phyloP scores from a whole-genome alignment of 441 rosid genomes.

The Brassica hybrid region DNA sequence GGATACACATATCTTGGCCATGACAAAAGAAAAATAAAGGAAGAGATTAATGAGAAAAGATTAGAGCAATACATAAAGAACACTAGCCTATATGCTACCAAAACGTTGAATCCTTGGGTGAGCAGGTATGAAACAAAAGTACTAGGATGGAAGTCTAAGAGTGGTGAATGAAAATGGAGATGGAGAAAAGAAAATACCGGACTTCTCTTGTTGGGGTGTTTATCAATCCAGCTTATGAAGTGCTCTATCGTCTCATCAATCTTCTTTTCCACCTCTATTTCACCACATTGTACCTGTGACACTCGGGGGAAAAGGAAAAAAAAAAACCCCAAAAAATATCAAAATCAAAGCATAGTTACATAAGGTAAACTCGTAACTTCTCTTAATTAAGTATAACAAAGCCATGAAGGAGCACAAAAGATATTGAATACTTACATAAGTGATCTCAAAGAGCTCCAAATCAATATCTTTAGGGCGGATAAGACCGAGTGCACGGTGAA shows the following conservation, averaged over 20 bases:
- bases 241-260: slow-evolving; percentile 94
- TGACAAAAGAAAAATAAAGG: not conserved
- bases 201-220: slow-evolving; percentile 93
- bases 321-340: not conserved
- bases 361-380: no score
- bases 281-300: slow-evolving; percentile 88
- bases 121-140: no score
- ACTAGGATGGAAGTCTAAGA: not conserved
- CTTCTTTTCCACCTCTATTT: slow-evolving; percentile 81
- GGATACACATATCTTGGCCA: slow-evolving; percentile 77
- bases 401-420: slow-evolving; percentile 8
- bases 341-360: not conserved
- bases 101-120: not conserved
- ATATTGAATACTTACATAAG: slow-evolving; percentile 60
- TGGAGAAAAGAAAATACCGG: no score
- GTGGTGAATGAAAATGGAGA: not conserved
- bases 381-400: not conserved
- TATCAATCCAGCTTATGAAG: slow-evolving; percentile 86
- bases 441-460: slow-evolving; percentile 90
- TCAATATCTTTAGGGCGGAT: slow-evolving; percentile 90
- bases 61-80: not conserved
- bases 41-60: not conserved
- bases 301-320: no score
- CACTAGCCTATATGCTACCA: slow-evolving; percentile 2
- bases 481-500: slow-evolving; percentile 92